Evolutionary conservation across 495 filamentous ascomycete species (phyloP).

Genomic region (Neurospora sp.): DNA sequence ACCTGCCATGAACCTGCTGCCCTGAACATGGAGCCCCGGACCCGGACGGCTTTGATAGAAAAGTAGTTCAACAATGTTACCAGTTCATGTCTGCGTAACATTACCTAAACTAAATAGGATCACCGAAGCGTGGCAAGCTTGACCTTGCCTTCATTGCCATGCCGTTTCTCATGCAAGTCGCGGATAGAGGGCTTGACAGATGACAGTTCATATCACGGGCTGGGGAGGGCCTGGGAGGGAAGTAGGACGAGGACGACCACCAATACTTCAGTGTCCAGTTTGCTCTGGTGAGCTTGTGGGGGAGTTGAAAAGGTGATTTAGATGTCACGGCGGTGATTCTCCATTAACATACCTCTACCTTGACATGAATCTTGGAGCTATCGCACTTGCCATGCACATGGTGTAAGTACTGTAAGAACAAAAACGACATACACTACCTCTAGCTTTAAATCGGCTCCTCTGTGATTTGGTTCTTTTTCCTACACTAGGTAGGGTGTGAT

Average conservation of each 20-base stretch:
- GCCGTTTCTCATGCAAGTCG: background rate
- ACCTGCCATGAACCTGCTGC: background rate
- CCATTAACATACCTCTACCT: no score
- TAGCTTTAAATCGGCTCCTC: no score
- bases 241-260: background rate
- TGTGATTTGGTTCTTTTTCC: no score
- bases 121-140: background rate
- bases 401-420: no score
- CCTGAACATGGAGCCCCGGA: background rate
- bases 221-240: background rate
- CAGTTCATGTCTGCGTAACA: background rate
- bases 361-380: no score
- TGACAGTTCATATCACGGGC: background rate
- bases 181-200: background rate
- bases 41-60: background rate
- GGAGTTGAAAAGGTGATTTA: no score
- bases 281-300: no score
- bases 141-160: background rate
- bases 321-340: no score
- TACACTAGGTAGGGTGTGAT: no score
- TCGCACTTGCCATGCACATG: no score
- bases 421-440: no score
- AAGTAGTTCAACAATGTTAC: background rate
- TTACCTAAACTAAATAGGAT: background rate
- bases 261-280: no score